phyloP scores from a whole-genome alignment of 169 alveolate species.

The Ichthyophthirius multifiliis region DNA sequence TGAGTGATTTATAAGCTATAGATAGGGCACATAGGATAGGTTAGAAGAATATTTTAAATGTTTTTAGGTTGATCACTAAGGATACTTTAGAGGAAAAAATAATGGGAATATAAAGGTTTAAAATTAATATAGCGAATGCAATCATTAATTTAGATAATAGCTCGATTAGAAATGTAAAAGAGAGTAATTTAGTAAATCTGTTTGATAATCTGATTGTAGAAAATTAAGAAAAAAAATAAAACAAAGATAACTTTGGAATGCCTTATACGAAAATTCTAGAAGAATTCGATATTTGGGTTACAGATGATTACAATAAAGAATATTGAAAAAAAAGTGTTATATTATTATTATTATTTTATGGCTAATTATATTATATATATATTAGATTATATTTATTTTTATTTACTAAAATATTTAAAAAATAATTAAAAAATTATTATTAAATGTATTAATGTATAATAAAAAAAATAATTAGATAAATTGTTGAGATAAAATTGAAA shows the following conservation, averaged over 20 bases:
- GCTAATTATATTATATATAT: no score
- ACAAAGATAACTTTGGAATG: background rate
- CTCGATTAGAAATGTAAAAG: constrained; percentile 31
- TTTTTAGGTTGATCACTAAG: constrained; percentile 84
- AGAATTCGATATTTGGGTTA: background rate
- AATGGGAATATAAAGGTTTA: constrained; percentile 79
- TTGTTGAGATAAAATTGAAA: no score
- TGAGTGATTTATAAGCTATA: constrained; percentile 90
- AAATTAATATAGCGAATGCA: constrained; percentile 68
- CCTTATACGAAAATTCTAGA: background rate
- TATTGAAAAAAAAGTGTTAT: no score
- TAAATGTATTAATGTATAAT: no score
- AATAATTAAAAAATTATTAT: no score
- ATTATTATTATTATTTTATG: no score
- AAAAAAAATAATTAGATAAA: no score
- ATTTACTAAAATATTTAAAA: no score
- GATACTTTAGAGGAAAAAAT: constrained; percentile 89
- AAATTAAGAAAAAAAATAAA: constrained; percentile 1
- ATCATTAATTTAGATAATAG: constrained; percentile 69
- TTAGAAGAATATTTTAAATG: constrained; percentile 81
- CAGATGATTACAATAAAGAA: background rate
- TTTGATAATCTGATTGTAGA: constrained; percentile 9
- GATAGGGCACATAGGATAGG: constrained; percentile 94
- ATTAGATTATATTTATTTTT: no score
- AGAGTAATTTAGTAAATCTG: constrained; percentile 19